These are phyloP conservation scores for Cruciata laevipes DNA, from an alignment of 257 asterid genomes.

Conservation along the genomic window DNA sequence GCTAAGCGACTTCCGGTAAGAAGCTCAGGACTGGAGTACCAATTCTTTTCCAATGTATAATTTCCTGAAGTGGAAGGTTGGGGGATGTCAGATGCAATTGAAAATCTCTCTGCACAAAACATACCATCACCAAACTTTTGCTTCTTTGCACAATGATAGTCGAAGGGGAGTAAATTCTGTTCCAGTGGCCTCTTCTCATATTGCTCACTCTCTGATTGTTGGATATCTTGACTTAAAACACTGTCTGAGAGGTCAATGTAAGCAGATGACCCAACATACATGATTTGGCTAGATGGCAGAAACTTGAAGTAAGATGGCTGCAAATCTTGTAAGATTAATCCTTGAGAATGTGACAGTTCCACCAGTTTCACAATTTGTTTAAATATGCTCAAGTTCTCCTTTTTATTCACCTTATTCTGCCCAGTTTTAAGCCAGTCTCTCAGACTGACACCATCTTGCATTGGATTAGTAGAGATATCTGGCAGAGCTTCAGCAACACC, in stretches of 20 bases:
- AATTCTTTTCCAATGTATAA: slow-evolving; percentile 51
- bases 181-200: slow-evolving; percentile 42
- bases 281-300: slow-evolving; percentile 43
- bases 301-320: slow-evolving; percentile 76
- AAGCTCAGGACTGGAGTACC: slow-evolving; percentile 89
- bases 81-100: slow-evolving; percentile 28
- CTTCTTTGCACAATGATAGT: slow-evolving; percentile 42
- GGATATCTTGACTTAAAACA: slow-evolving; percentile 29
- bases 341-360: slow-evolving; percentile 62
- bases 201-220: slow-evolving; percentile 25
- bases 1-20: slow-evolving; percentile 40
- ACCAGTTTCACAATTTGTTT: slow-evolving; percentile 73
- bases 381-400: slow-evolving; percentile 56
- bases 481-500: slow-evolving; percentile 32
- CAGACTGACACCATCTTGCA: slow-evolving; percentile 45
- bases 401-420: slow-evolving; percentile 29
- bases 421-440: slow-evolving; percentile 71
- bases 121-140: slow-evolving; percentile 40
- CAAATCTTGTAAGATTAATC: slow-evolving; percentile 53
- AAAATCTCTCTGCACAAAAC: slow-evolving; percentile 20
- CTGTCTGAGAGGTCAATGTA: slow-evolving; percentile 24
- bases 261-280: slow-evolving; percentile 52
- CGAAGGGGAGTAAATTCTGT: slow-evolving; percentile 26
- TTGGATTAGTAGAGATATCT: slow-evolving; percentile 21
- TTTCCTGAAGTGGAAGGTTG: slow-evolving; percentile 33